Base-by-base conservation (phyloP, 2,329 filamentous ascomycete species). In the Dactylonectria macrodidyma region DNA sequence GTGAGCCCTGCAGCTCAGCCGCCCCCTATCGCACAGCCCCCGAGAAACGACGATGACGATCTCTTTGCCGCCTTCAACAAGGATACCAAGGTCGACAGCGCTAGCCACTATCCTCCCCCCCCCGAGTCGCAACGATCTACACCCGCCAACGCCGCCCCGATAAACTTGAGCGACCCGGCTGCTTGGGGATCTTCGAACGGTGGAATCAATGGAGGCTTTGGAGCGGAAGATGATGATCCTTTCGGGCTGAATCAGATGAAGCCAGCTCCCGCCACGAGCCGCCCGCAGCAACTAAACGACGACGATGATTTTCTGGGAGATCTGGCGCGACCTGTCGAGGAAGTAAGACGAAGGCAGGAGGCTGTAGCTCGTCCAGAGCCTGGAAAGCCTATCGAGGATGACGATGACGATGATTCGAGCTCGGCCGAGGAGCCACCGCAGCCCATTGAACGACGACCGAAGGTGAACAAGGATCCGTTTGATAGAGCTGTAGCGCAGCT, bases 401-500 rank as follows among this genome's bases (percentile, higher is more conserved):
- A 81, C 38, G 83, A 81, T 0, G 85, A 86, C 36, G 83, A 81
- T 0, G 85, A 86, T 36, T 84, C 84, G 24, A 83, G 83, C 72
- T 83, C 83, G 30, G 81, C 86, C 50, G 84, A 84, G 3, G 86
- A 87, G n/a, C 68, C 61, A 19, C 68, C 74, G 30, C 75, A 69
- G 36, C 75, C 68, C 51, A 26, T 65, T 12, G 72, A 75, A 52
- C 73, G 75, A 51, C 68, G 67, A 12, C 71, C 75, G 6, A 76
- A 67, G 48, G 66, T 74, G 19, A 76, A 73, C 44, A 76, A 80
- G 72, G 80, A 84, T 67, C 71, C 82, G 1, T 91, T 92, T 65
- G 94, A 97, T 76, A 90, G 89, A 72, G 93, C 95, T 10, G 89
- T 98, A 30, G 94, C 93, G 10, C 94, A 98, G 78, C 84, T 99